These are phyloP conservation scores for Gossypium mustelinum DNA, from an alignment of 345 rosid genomes.

Conservation along the genomic window DNA sequence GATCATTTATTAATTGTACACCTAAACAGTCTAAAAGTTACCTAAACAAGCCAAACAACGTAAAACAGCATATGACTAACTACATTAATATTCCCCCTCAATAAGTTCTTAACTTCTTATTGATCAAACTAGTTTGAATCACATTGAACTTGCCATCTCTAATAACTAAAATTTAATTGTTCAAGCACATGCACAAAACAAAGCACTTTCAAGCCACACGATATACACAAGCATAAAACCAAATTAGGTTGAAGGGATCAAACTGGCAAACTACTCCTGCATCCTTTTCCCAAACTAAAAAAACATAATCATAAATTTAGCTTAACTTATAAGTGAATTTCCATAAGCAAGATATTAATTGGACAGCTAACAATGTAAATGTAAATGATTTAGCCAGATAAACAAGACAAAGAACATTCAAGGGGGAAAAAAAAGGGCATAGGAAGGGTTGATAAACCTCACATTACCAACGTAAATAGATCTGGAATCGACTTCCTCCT, in stretches of 20 bases:
- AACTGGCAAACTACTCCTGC: not conserved
- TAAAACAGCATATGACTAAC: not conserved
- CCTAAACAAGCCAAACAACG: not conserved
- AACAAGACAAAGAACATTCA: not conserved
- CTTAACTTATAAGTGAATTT: not conserved
- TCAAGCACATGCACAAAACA: not conserved
- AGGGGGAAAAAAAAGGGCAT: not conserved
- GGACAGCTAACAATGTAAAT: not conserved
- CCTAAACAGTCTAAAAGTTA: not conserved
- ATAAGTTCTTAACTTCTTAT: not conserved
- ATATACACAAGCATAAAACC: not conserved
- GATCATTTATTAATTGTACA: not conserved
- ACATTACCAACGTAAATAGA: conserved; percentile 98
- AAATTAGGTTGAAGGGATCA: not conserved
- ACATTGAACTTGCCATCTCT: not conserved
- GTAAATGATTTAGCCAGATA: not conserved
- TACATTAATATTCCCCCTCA: not conserved
- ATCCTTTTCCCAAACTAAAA: not conserved
- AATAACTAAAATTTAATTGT: not conserved
- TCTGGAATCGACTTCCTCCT: conserved; percentile 96
- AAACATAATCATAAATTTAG: not conserved
- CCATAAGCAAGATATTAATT: not conserved
- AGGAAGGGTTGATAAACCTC: conserved; percentile 37
- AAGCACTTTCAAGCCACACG: not conserved
- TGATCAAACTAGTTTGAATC: not conserved